Conservation (phyloP, 2,329 filamentous ascomycete genomes). For the Fusarium humuli region DNA sequence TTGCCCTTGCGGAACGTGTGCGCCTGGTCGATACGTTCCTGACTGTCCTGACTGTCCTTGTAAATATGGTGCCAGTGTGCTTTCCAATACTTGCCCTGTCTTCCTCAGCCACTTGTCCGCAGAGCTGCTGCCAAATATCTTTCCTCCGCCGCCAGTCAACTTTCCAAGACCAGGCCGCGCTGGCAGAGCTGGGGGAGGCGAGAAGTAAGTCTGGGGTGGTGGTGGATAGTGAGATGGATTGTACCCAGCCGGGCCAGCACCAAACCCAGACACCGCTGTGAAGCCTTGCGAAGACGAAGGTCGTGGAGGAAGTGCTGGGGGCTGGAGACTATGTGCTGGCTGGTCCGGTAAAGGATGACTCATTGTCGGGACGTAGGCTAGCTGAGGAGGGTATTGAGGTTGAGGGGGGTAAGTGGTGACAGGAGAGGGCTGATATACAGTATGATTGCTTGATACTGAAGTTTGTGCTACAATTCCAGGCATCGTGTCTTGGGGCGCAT, state of each 20-base stretch:
- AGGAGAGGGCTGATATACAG: slow-evolving; percentile 27
- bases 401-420: slow-evolving; percentile 34
- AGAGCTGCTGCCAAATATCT: slow-evolving; percentile 50
- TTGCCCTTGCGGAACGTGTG: slow-evolving; percentile 26
- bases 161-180: slow-evolving; percentile 39
- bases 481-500: slow-evolving; percentile 28
- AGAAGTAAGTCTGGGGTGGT: slow-evolving; percentile 50
- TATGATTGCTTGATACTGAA: slow-evolving; percentile 22
- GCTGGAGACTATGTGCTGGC: slow-evolving; percentile 22
- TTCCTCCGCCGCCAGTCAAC: slow-evolving; percentile 31
- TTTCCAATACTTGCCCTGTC: slow-evolving; percentile 52
- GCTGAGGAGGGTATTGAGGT: slow-evolving; percentile 40
- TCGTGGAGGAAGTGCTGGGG: slow-evolving; percentile 48
- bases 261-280: slow-evolving; percentile 23
- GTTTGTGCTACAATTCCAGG: slow-evolving; percentile 28
- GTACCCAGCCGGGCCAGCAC: slow-evolving; percentile 41
- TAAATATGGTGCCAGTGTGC: slow-evolving; percentile 48
- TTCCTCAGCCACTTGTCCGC: slow-evolving; percentile 53
- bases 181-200: slow-evolving; percentile 41
- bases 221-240: slow-evolving; percentile 47
- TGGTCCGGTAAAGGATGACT: slow-evolving; percentile 24
- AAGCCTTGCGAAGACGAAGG: slow-evolving; percentile 41
- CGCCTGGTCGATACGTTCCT: slow-evolving; percentile 25
- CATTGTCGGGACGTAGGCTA: slow-evolving; percentile 33
- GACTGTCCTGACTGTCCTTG: slow-evolving; percentile 36